phyloP scores from a whole-genome alignment of 78 protist genomes.

The Dictyostelium discoideum region DNA sequence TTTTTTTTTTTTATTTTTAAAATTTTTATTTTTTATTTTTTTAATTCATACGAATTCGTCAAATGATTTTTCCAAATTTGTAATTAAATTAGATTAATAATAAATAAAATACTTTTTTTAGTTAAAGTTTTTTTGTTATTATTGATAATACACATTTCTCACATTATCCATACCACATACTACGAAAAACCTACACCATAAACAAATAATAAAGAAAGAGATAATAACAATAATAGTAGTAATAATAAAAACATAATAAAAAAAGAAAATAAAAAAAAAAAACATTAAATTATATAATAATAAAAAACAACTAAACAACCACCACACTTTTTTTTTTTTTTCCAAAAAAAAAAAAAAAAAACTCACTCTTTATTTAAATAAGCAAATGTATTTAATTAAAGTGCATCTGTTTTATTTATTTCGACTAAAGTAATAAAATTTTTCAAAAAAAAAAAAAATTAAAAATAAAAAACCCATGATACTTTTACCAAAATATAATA shows the following conservation, averaged over 20 bases:
- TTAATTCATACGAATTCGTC: neutral
- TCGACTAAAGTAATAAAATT: neutral
- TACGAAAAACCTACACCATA: neutral
- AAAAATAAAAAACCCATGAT: neutral
- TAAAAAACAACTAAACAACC: neutral
- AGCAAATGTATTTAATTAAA: neutral
- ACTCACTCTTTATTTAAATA: neutral
- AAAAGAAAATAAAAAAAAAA: too few relatives aligned
- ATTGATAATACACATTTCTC: neutral
- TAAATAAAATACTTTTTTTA: neutral
- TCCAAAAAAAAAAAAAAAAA: too few relatives aligned
- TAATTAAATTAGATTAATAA: neutral
- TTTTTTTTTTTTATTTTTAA: neutral
- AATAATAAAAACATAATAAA: neutral
- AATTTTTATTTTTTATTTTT: neutral
- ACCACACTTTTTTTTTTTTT: too few relatives aligned
- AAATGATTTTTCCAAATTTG: neutral
- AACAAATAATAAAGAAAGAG: neutral
- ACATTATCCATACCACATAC: neutral
- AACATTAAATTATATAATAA: neutral
- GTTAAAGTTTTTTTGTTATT: neutral
- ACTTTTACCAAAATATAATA: neutral
- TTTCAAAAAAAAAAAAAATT: neutral
- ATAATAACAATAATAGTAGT: neutral
- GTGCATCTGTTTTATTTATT: neutral